Evolutionary conservation across 73 alveolate genomes (phyloP).

Genomic region (Tetrahymena borealis): DNA sequence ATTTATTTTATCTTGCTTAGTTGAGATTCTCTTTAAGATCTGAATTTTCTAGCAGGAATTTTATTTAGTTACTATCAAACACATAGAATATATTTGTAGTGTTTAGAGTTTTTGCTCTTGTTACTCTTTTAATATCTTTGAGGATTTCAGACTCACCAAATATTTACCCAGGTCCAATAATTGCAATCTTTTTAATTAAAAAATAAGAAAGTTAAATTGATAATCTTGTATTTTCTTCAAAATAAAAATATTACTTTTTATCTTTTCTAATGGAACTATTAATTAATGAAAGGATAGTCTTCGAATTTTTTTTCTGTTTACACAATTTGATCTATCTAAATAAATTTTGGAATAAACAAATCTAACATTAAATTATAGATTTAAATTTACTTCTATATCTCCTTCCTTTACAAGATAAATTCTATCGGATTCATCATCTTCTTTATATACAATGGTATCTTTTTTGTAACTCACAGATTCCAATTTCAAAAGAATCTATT

Average conservation of each 20-base stretch:
- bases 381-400: background rate
- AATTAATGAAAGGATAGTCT: background rate
- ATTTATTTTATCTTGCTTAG: background rate
- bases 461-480: background rate
- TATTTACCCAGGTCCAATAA: background rate
- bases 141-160: background rate
- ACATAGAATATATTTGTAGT: background rate
- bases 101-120: background rate
- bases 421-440: background rate
- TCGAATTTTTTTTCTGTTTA: background rate
- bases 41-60: background rate
- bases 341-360: background rate
- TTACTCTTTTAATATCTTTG: background rate
- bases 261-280: background rate
- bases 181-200: background rate
- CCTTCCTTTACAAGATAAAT: background rate
- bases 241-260: background rate
- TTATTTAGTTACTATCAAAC: background rate
- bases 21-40: background rate
- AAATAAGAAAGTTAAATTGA: background rate
- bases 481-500: background rate
- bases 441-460: background rate
- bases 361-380: background rate
- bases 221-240: background rate
- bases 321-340: background rate